phyloP scores from a whole-genome alignment of 75 land plant species.

The Pinus taeda region DNA sequence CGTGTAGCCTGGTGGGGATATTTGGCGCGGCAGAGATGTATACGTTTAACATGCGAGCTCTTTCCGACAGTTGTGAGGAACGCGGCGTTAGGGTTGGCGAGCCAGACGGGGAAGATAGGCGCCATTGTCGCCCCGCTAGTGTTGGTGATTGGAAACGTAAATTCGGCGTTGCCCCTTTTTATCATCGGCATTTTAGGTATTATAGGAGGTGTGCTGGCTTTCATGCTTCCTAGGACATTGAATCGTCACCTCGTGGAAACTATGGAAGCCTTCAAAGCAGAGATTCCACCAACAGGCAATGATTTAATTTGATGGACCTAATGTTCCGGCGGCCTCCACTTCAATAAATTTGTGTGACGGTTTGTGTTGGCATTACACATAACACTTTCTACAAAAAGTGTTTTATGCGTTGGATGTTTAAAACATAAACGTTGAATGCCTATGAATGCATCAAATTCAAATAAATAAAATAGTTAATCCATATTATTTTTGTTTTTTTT shows the following conservation, averaged over 20 bases:
- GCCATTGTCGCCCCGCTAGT: slow-evolving; percentile 81
- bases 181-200: slow-evolving; percentile 58
- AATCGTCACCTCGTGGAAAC: slow-evolving; percentile 72
- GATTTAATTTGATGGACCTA: too few species aligned
- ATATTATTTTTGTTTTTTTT: too few species aligned
- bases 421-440: too few species aligned
- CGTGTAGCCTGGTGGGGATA: slow-evolving; percentile 63
- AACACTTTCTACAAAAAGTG: too few species aligned
- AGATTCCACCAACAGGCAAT: too few species aligned
- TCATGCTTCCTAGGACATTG: slow-evolving; percentile 73
- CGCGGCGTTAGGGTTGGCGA: slow-evolving; percentile 75
- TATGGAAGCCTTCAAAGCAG: slow-evolving; percentile 49
- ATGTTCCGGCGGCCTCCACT: too few species aligned
- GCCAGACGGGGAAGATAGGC: slow-evolving; percentile 75
- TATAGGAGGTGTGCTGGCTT: slow-evolving; percentile 51
- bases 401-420: too few species aligned
- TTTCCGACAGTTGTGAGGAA: slow-evolving; percentile 93
- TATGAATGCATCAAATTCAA: too few species aligned
- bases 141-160: slow-evolving; percentile 49
- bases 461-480: too few species aligned
- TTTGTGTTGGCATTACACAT: too few species aligned
- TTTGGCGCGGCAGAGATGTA: slow-evolving; percentile 48
- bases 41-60: slow-evolving; percentile 85
- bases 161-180: slow-evolving; percentile 43
- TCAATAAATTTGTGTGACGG: too few species aligned